Evolutionary conservation across 768 basidiomycete species (phyloP).

Genomic region (Dendrothele bispora): DNA sequence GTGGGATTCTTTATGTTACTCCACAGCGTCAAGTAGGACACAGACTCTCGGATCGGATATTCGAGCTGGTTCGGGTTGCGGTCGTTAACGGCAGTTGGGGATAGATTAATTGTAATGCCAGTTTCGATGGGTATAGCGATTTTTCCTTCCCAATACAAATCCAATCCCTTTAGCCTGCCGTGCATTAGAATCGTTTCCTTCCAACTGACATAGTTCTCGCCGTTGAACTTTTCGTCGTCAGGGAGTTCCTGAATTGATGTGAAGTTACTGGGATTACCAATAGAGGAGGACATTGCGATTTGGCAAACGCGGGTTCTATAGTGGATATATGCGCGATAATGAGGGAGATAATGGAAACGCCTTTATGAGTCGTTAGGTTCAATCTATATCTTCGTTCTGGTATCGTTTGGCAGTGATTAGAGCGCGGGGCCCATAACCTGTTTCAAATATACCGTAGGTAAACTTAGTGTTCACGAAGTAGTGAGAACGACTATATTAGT

Average conservation of each 20-base stretch:
- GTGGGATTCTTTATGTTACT: background rate
- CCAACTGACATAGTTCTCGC: constrained; percentile 1
- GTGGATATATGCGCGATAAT: no score
- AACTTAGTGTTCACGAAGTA: background rate
- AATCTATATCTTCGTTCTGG: background rate
- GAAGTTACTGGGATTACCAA: constrained; percentile 1
- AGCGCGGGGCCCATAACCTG: constrained; percentile 4
- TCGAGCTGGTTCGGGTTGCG: background rate
- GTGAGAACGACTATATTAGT: constrained; percentile 6
- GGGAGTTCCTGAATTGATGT: constrained; percentile 1
- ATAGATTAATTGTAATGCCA: no score
- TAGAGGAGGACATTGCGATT: background rate
- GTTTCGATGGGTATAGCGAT: background rate
- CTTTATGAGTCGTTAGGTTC: background rate
- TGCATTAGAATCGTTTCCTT: background rate
- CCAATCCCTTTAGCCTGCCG: background rate
- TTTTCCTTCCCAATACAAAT: constrained; percentile 1
- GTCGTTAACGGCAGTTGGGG: background rate
- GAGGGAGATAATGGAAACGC: no score
- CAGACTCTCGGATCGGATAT: background rate
- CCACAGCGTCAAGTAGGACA: background rate
- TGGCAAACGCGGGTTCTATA: background rate
- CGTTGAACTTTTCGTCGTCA: constrained; percentile 2
- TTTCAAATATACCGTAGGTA: no score
- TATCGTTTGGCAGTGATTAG: background rate